phyloP scores from a whole-genome alignment of 495 filamentous ascomycete species.

The Friedmanniomyces endolithicus region DNA sequence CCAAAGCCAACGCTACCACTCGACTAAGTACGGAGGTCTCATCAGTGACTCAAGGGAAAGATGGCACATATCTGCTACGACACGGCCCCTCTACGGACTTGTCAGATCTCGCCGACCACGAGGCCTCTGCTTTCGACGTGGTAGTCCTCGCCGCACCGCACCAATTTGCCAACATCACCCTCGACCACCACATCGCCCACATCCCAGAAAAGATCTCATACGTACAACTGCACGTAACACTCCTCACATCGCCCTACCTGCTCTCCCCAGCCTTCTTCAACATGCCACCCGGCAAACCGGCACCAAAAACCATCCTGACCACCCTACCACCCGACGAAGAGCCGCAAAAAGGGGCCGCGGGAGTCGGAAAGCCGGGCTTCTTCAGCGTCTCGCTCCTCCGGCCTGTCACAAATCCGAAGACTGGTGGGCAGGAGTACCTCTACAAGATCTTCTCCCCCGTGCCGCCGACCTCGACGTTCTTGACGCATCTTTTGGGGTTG shows the following conservation, averaged over 20 bases:
- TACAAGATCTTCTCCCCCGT: conserved; percentile 94
- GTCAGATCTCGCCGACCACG: neutral
- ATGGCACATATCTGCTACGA: conserved; percentile 41
- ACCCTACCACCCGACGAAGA: conserved; percentile 54
- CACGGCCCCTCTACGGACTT: conserved; percentile 10
- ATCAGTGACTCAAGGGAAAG: conserved; percentile 32
- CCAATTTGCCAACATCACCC: conserved; percentile 58
- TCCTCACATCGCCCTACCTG: conserved; percentile 63
- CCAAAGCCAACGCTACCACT: conserved; percentile 46
- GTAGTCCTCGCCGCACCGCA: conserved; percentile 68
- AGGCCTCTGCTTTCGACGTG: conserved; percentile 48
- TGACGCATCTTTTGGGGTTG: conserved; percentile 41
- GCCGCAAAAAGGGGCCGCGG: conserved; percentile 36
- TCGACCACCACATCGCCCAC: conserved; percentile 25
- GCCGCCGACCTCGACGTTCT: conserved; percentile 48
- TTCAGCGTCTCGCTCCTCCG: conserved; percentile 76
- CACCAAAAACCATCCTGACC: conserved; percentile 68
- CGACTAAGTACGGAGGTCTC: conserved; percentile 60
- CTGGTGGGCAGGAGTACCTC: conserved; percentile 53
- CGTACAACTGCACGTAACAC: conserved; percentile 71
- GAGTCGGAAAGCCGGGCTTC: conserved; percentile 61
- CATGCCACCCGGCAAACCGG: conserved; percentile 35
- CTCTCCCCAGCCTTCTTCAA: conserved; percentile 61
- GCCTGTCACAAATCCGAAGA: conserved; percentile 44
- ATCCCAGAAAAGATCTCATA: conserved; percentile 65